phyloP scores from a whole-genome alignment of 108 stramenopile genomes.

The Bacterosira constricta region DNA sequence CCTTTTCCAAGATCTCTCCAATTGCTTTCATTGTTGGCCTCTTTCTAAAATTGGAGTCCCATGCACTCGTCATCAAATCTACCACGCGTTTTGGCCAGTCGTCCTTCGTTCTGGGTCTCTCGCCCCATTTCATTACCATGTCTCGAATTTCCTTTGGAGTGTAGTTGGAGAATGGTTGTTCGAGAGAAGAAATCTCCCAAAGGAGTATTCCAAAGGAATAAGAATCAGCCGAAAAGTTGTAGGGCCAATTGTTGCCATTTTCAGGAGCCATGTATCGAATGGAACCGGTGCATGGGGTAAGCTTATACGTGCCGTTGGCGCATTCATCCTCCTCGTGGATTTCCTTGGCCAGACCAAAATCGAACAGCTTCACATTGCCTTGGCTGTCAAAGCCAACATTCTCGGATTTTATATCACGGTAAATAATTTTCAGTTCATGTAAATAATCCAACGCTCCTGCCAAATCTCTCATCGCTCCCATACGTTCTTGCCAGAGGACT shows the following conservation, averaged over 20 bases:
- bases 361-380: conserved; percentile 36
- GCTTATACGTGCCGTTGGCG: conserved; percentile 61
- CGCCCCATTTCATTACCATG: conserved; percentile 41
- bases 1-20: conserved; percentile 21
- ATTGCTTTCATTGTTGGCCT: conserved; percentile 35
- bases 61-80: conserved; percentile 24
- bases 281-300: conserved; percentile 83
- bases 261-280: conserved; percentile 58
- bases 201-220: conserved; percentile 76
- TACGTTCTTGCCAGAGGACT: conserved; percentile 32
- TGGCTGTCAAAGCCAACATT: conserved; percentile 29
- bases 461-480: conserved; percentile 37
- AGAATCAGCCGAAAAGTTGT: conserved; percentile 71
- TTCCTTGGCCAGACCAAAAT: conserved; percentile 42
- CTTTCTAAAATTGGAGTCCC: conserved; percentile 43
- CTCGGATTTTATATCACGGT: conserved; percentile 43
- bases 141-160: conserved; percentile 34
- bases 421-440: conserved; percentile 30
- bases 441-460: conserved; percentile 36
- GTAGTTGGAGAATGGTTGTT: conserved; percentile 53
- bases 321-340: conserved; percentile 18
- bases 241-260: conserved; percentile 57
- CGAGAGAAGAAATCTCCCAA: conserved; percentile 69
- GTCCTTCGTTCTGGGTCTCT: conserved; percentile 40
- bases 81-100: conserved; percentile 43